Evolutionary conservation across 2,329 filamentous ascomycete genomes (phyloP).

Genomic region (Colletotrichum salicis): DNA sequence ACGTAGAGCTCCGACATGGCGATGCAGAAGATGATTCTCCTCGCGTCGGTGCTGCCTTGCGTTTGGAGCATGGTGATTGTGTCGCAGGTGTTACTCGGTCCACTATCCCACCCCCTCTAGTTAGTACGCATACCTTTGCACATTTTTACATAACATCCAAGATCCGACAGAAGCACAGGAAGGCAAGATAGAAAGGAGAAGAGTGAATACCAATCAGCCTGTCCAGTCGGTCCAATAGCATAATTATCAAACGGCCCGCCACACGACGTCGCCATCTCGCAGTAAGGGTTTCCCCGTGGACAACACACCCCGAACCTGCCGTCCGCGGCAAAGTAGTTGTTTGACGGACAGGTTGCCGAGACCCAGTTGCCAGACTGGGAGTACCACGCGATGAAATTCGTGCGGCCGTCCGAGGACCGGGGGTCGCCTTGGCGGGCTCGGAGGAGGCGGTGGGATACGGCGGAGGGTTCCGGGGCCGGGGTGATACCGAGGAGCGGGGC

Average conservation of each 20-base stretch:
- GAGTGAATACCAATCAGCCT: slow-evolving; percentile 14
- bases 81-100: slow-evolving; percentile 13
- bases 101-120: neutral
- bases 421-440: neutral
- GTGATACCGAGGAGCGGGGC: neutral
- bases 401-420: neutral
- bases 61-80: slow-evolving; percentile 17
- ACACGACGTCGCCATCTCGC: slow-evolving; percentile 22
- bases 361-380: slow-evolving; percentile 11
- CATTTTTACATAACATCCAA: too few relatives aligned
- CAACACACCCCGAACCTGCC: slow-evolving; percentile 20
- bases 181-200: too few relatives aligned
- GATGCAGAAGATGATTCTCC: slow-evolving; percentile 21
- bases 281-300: slow-evolving; percentile 7
- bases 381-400: slow-evolving; percentile 27
- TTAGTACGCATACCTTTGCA: neutral
- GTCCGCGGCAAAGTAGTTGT: slow-evolving; percentile 27
- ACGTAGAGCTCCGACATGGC: slow-evolving; percentile 12
- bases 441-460: neutral
- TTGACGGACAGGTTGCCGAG: slow-evolving; percentile 7
- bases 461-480: neutral
- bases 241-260: slow-evolving; percentile 15
- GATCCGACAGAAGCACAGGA: too few relatives aligned
- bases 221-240: slow-evolving; percentile 9
- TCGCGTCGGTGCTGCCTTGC: slow-evolving; percentile 5